Base-by-base conservation (phyloP, 73 alveolate genomes). In the Paramecium sexaurelia region DNA sequence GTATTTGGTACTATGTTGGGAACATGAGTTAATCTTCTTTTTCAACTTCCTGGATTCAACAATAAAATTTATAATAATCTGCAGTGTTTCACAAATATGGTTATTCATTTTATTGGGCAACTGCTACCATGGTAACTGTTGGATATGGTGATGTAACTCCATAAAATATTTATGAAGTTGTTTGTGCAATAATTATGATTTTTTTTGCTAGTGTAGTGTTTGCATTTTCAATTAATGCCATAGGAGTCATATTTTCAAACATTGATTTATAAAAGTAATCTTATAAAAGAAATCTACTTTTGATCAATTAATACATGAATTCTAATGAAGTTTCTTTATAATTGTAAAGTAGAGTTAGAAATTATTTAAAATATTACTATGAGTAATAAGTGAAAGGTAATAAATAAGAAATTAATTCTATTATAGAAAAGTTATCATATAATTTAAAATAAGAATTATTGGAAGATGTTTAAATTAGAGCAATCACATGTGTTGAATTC, bases 121-220 rank as follows among this genome's bases (percentile, higher is more conserved):
- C 89, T n/a, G 47, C 68, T 15, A 75, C 89, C 0, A 75, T 75
- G 89, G 89, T 41, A 75, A 75, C 89, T 8, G 69, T 75, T 19
- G 89, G 89, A 15, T 75, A 75, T 40, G 89, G 89, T 1, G 89
- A 75, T 40, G 27, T 75, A 11, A 20, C 20, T 26, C 56, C 56
- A 39, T 37, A 75, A n/a, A 75, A 75, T 75, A 24, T 41, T 24
- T 75, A 75, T 75, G 89, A 75, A 75, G 69, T 39, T 1, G 3
- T 75, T 1, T 37, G 89, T 41, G 40, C 89, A 33, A 75, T 36
- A 17, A 40, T 75, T n/a, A 39, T 75, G 89, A 75, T 75, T 6
- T 39, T 75, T 15, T 33, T 19, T 33, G 66, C 89, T 11, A 39
- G 69, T 75, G 89, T 36, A 6, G 47, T 75, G 19, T 75, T 75